Conservation (phyloP, 1,139 yeast species). For the Lodderomyces margitis region DNA sequence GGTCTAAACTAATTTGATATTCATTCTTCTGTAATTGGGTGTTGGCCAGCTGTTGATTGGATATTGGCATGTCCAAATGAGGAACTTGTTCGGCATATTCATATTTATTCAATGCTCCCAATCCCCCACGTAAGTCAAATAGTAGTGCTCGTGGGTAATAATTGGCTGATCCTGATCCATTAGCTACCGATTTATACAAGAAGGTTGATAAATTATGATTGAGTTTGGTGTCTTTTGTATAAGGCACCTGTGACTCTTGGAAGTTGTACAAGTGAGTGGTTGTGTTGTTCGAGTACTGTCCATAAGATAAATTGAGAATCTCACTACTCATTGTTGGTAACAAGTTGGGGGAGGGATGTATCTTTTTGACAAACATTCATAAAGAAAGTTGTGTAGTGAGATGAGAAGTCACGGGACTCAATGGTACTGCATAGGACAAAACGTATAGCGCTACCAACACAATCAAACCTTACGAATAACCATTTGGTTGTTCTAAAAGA, state of each 20-base stretch:
- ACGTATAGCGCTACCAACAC: no score
- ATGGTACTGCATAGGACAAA: no score
- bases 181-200: slow-evolving; percentile 31
- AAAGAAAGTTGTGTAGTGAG: not conserved
- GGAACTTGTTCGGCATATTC: slow-evolving; percentile 41
- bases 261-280: slow-evolving; percentile 76
- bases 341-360: not conserved
- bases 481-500: no score
- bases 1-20: slow-evolving; percentile 67
- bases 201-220: slow-evolving; percentile 33
- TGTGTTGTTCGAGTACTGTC: slow-evolving; percentile 71
- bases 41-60: not conserved
- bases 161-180: slow-evolving; percentile 45
- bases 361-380: no score
- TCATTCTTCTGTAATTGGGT: slow-evolving; percentile 37
- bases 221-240: slow-evolving; percentile 27
- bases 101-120: slow-evolving; percentile 55
- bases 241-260: slow-evolving; percentile 70
- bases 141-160: slow-evolving; percentile 76
- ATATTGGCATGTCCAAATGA: slow-evolving; percentile 6
- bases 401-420: not conserved
- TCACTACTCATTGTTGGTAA: slow-evolving; percentile 34
- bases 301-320: slow-evolving; percentile 64
- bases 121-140: slow-evolving; percentile 73
- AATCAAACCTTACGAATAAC: no score